Evolutionary conservation across 2,329 filamentous ascomycete genomes (phyloP), one percentile per base, ranked within the genome.

Genomic region (Endocalyx cinctus): DNA sequence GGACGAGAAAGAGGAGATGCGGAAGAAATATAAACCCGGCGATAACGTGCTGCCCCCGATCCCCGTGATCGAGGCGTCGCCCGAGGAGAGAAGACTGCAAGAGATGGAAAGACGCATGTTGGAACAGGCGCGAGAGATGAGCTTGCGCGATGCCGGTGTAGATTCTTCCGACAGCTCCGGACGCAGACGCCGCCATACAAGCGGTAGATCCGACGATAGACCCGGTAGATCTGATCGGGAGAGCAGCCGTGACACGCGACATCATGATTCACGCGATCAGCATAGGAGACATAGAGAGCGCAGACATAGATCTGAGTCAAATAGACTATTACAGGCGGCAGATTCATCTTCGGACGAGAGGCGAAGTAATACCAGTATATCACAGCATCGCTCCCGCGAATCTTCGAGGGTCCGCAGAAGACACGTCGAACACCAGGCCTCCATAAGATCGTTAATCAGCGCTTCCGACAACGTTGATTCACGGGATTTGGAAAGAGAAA

Each of bases 391-490:
- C 20, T 47, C 54, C 29, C 61, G 67, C 39, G 59, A 60, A 41
- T 46, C 58, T 34, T 50, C 57, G 41, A 48, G 59, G 44, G 51
- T 52, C 40, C 58, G 63, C 30, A 56, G 62, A 15, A 66, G 84
- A 31, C 82, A 80, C 33, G 71, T 96, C 29, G 87, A 92, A 53
- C 90, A 96, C 53, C 90, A 97, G 63, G 83, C 87, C 1, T 95
- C 88, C 38, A 66, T 97, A 43, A 72, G 89, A 33, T 94, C 86
- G 8, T 64, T 97, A 38, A 79, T 97, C 38, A 89, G 86, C 51
- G 76, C 82, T 5, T 85, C 84, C 0, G 84, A 89, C 42, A n/a
- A n/a, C n/a, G 71, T 86, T 37, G 85, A 85, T 47, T 79, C 82
- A 28, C 74, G 79, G 14, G 84, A 90, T 45, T 82, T 94, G 48